These are phyloP conservation scores for Spizellomyces sp. DNA, from an alignment of 192 early-diverging fungal genomes.

Conservation along the genomic window DNA sequence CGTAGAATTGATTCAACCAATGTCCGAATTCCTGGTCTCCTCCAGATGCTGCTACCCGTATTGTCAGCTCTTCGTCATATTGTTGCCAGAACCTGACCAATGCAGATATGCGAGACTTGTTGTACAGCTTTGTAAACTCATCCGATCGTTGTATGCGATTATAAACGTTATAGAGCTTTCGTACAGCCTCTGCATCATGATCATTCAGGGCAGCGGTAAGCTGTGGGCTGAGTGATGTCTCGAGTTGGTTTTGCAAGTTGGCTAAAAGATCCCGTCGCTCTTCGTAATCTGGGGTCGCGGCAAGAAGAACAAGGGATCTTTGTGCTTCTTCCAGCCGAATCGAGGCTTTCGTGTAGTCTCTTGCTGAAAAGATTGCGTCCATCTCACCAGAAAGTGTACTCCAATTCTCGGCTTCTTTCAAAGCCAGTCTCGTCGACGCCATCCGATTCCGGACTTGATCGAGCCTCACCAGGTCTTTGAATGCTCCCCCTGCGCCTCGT, in stretches of 20 bases:
- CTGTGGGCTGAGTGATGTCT: constrained; percentile 51
- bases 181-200: constrained; percentile 59
- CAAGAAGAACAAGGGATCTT: constrained; percentile 61
- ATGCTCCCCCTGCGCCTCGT: constrained; percentile 37
- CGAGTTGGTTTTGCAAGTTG: constrained; percentile 61
- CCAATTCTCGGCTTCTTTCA: constrained; percentile 83
- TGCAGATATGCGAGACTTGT: constrained; percentile 46
- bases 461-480: constrained; percentile 63
- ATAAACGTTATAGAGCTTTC: constrained; percentile 57
- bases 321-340: constrained; percentile 66
- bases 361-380: constrained; percentile 60
- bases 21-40: constrained; percentile 32
- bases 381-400: constrained; percentile 71
- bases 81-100: constrained; percentile 53
- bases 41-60: background rate
- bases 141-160: constrained; percentile 56
- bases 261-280: constrained; percentile 57
- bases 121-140: constrained; percentile 65
- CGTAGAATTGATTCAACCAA: constrained; percentile 54
- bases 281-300: constrained; percentile 72
- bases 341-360: constrained; percentile 66
- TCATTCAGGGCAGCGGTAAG: constrained; percentile 57
- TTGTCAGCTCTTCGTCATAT: constrained; percentile 25
- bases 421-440: constrained; percentile 58
- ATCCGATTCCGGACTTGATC: constrained; percentile 71